phyloP scores from a whole-genome alignment of 1,284 basidiomycete species.

The Leccinum huronense region DNA sequence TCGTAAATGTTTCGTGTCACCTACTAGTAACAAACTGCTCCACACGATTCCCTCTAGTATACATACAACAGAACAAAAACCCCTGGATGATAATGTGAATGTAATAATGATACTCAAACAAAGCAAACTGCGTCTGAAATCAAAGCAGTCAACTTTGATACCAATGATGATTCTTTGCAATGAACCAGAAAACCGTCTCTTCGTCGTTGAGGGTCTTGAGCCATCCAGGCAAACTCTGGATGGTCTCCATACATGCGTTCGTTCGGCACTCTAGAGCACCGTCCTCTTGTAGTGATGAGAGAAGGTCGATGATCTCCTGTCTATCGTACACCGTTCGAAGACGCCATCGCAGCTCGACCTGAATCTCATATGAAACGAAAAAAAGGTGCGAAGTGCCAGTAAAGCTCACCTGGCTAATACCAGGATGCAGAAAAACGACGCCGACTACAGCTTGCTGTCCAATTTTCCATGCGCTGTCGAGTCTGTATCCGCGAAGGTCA shows the following conservation, averaged over 20 bases:
- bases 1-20: background rate
- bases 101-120: slow-evolving; percentile 17
- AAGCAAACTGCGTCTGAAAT: background rate
- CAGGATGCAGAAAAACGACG: slow-evolving; percentile 66
- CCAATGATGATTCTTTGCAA: slow-evolving; percentile 49
- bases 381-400: background rate
- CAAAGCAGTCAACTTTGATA: slow-evolving; percentile 40
- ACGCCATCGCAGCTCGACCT: slow-evolving; percentile 69
- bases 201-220: slow-evolving; percentile 44
- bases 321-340: slow-evolving; percentile 69
- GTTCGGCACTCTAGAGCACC: slow-evolving; percentile 44
- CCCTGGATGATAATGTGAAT: slow-evolving; percentile 2
- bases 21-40: background rate
- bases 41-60: background rate
- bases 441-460: slow-evolving; percentile 67
- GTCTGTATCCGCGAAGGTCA: slow-evolving; percentile 62
- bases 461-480: slow-evolving; percentile 66
- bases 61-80: background rate
- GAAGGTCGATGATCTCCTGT: slow-evolving; percentile 67
- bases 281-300: slow-evolving; percentile 54
- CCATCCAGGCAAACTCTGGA: slow-evolving; percentile 27
- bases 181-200: slow-evolving; percentile 49
- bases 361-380: slow-evolving; percentile 14
- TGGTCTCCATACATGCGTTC: slow-evolving; percentile 18
- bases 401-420: slow-evolving; percentile 64